These are phyloP conservation scores for Leishmania aethiopica DNA, from an alignment of 208 protist genomes.

Conservation along the genomic window DNA sequence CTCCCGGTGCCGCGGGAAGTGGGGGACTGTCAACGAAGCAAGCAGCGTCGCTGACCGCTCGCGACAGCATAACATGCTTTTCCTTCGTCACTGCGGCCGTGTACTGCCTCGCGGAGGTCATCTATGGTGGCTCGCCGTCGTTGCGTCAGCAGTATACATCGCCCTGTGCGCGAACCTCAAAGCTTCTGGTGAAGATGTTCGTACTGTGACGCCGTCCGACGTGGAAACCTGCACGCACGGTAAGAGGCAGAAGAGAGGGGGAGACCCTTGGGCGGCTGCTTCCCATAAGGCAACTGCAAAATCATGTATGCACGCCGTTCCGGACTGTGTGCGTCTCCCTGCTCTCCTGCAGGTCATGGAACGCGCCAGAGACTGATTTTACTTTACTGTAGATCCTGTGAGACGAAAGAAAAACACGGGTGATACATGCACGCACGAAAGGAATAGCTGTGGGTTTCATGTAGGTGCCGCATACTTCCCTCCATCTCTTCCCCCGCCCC, in stretches of 20 bases:
- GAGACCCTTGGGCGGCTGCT: not conserved
- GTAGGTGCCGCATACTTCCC: not conserved
- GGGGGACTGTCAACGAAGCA: not conserved
- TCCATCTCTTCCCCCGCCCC: not conserved
- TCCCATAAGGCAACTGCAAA: not conserved
- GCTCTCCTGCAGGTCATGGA: not conserved
- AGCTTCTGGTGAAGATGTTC: constrained; percentile 75
- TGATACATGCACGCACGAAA: not conserved
- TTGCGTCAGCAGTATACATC: constrained; percentile 54
- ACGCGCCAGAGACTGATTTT: not conserved
- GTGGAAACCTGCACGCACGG: not conserved
- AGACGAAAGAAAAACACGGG: not conserved
- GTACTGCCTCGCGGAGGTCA: constrained; percentile 53
- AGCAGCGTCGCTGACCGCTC: not conserved
- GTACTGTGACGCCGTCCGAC: constrained; percentile 24
- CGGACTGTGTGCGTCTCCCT: not conserved
- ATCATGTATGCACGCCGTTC: not conserved
- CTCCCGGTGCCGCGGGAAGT: not conserved
- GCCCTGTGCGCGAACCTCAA: constrained; percentile 42
- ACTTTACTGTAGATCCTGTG: not conserved
- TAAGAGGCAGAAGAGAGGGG: not conserved
- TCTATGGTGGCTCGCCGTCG: constrained; percentile 46
- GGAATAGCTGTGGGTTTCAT: not conserved
- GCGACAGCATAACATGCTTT: constrained; percentile 33
- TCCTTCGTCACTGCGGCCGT: constrained; percentile 42